Evolutionary conservation across 2,329 filamentous ascomycete genomes (phyloP), one percentile per base, ranked within the genome.

Genomic region (Microdochium nivale): DNA sequence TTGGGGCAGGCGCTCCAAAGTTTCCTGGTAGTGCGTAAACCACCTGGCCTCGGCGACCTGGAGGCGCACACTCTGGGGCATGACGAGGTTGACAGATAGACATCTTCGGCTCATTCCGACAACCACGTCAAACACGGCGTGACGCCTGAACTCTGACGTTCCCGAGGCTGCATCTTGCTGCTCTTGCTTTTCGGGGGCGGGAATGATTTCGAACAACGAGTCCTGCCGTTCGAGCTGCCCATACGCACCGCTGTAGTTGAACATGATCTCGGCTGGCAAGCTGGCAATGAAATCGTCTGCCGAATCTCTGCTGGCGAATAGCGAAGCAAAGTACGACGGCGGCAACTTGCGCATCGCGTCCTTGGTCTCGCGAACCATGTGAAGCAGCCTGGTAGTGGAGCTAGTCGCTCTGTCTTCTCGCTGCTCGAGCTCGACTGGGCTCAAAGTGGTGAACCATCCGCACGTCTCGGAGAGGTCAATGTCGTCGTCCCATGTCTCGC

Each of bases 391-490:
- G n/a, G n/a, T 46, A 8, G 43, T 24, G 9, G 4, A 14, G n/a
- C 16, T 37, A 8, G 19, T 21, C 10, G 21, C 43, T 19, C 24
- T 19, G 21, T 21, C n/a, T 13, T 46, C 21, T 13, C 24, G 21
- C 11, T 5, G 21, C 8, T 9, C 4, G 8, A 46, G 11, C 47
- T 51, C 30, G 16, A 59, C 30, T 2, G 58, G 58, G 16, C 32
- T 52, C 27, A 60, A 24, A 3, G 55, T 59, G 4, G 60, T 62
- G 33, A 62, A 62, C 60, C 59, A 62, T 10, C 60, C 60, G 1
- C 61, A 54, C 11, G 59, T 60, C 16, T 49, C 44, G 1, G 59
- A 56, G 9, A 61, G 37, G 43, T 62, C 56, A 14, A 59, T 52
- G 3, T 44, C 49, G 4, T 50, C 23, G 14, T 58, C 54, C 48